Base-by-base conservation (phyloP, 2,329 filamentous ascomycete species). In the Fusarium succisae region DNA sequence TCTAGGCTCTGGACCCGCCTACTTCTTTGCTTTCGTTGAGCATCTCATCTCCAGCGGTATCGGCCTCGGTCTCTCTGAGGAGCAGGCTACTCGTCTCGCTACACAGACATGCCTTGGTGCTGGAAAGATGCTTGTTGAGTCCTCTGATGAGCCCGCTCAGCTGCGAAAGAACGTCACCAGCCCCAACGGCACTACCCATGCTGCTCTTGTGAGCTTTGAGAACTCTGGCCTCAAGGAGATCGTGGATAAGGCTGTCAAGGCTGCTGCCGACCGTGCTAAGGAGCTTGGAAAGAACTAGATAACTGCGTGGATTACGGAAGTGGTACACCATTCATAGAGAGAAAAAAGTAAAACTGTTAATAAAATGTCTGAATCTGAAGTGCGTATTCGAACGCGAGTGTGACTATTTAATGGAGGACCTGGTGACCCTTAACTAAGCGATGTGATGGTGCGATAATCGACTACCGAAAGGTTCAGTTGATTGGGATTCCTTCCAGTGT, bases 11-110 rank as follows among this genome's bases (percentile, higher is more conserved):
- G 86, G 86, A 5, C 86, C 86, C 0, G 86, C 86, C 1, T 88
- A 88, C 80, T 88, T 88, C 80, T 88, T 88, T 76, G 85, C 85
- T 73, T 82, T 88, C 79, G 86, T 88, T 12, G 86, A 88, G 75
- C 86, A 88, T 77, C 80, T 88, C 51, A 84, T 86, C 60, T 77
- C 84, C 59, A 84, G 83, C 67, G 86, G 82, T 18, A 81, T 80
- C 14, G 78, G 79, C n/a, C 79, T 87, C 4, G 86, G 86, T 5
- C 82, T 88, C 32, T 81, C 85, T 0, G 77, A 80, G 24, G 86
- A 87, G 63, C 86, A 87, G 77, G 86, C 86, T n/a, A 84, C 83
- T 17, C 83, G 85, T 2, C 79, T 87, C 24, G 86, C 86, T 15
- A 86, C 83, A 70, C 86, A 88, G 80, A 88, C 86, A 0, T 87